Base-by-base conservation (phyloP, 768 basidiomycete species). In the Lepiota brunneoincarnata region DNA sequence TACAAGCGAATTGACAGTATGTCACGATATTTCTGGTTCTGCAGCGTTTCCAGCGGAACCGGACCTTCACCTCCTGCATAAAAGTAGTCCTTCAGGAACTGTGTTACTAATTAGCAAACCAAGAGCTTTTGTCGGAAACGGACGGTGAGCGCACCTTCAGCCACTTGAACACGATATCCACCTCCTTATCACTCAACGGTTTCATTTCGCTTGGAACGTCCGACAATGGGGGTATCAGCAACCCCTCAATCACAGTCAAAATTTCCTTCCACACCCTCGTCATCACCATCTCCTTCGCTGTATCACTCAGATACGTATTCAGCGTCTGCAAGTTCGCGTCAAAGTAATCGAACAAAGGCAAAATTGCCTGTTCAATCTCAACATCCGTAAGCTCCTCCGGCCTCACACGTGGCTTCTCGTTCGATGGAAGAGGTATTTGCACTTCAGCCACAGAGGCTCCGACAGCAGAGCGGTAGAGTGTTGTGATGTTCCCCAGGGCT, bases 161-260 rank as follows among this genome's bases (percentile, higher is more conserved):
- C 93, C 97, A 98, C 67, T 94, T 96, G 75, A 98, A 93, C n/a
- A 95, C 96, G 55, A 98, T 88, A 66, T 98, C 97, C 35, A 98
- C 90, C 72, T 98, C 97, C 71, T 96, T 95, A 63, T 98, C 97
- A 23, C 80, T 86, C 65, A 99, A 68, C 1, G 94, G 88, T 61
- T 91, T 89, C 92, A 98, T 88, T 50, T 93, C 90, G 40, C 93
- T 93, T 9, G 87, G 76, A 15, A 81, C 72, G 56, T 96, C 92
- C 4, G 89, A 91, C 52, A 99, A 69, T 2, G 95, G 91, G 3
- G 97, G 97, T 14, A 98, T 86, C 57, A 98, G 80, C 60, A 98
- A 71, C 9, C 84, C 86, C 65, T 98, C 97, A 52, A 98, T 80
- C 15, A 93, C 81, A 18, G 75, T 76, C 63, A 98, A 67, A 52